Conservation (phyloP, 208 protist genomes). For the Trypanosoma brucei region DNA sequence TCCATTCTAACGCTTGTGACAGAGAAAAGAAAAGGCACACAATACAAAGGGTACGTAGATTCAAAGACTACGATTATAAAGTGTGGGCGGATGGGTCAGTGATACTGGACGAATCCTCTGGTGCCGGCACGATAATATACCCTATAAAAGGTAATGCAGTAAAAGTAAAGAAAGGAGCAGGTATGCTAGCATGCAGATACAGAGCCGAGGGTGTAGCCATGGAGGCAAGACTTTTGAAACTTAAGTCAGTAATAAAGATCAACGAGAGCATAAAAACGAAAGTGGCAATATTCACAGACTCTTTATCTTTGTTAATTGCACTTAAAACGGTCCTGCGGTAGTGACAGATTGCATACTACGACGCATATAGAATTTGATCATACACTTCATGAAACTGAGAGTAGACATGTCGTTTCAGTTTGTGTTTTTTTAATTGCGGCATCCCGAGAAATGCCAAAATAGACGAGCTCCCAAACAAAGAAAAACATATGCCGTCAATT, state of each 20-base stretch:
- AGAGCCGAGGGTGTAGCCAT: slow-evolving; percentile 18
- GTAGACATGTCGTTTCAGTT: slow-evolving; percentile 2
- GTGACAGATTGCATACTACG: slow-evolving; percentile 1
- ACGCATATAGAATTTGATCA: not conserved
- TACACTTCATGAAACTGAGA: not conserved
- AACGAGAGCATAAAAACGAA: not conserved
- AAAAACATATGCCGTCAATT: not conserved
- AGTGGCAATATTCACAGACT: slow-evolving; percentile 5
- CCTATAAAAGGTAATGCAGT: not conserved
- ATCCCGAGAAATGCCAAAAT: not conserved
- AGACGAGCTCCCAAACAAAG: not conserved
- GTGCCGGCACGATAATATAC: slow-evolving; percentile 15
- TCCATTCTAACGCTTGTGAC: not conserved
- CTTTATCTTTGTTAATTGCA: not conserved
- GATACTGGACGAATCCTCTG: slow-evolving; percentile 13
- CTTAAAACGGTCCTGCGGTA: slow-evolving; percentile 2
- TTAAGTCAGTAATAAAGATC: not conserved
- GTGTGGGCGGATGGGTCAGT: slow-evolving; percentile 22
- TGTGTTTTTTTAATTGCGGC: not conserved
- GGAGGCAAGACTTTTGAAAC: slow-evolving; percentile 2
- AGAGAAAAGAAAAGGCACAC: slow-evolving; percentile 5
- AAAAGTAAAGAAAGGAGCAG: slow-evolving; percentile 3
- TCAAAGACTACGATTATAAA: slow-evolving; percentile 14
- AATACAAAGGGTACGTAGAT: not conserved
- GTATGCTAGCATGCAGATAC: slow-evolving; percentile 18